Base-by-base conservation (phyloP, 768 basidiomycete genomes). In the Podaxis sp. region DNA sequence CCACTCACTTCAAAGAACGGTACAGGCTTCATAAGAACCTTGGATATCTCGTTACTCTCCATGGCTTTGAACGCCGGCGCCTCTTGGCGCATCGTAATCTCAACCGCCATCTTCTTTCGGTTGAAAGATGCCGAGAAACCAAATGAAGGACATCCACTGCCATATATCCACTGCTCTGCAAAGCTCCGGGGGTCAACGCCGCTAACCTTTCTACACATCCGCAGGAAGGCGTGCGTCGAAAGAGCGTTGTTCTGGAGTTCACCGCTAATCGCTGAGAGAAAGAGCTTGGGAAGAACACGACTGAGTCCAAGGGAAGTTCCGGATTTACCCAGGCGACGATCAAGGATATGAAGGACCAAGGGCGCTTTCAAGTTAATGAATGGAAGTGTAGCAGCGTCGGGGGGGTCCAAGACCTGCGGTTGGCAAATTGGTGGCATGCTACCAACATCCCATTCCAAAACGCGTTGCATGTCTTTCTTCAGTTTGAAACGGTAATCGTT, bases 151-250 rank as follows among this genome's bases (percentile, higher is more conserved):
- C 95, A 97, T 21, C 97, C 97, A 71, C 91, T 94, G 11, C 95
- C 95, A 68, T 95, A 97, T 63, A 99, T 93, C 97, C 97, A 99
- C 72, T 98, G 96, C 68, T 98, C 95, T n/a, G 93, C 92, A 69
- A 99, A 99, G 28, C 85, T 83, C 57, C 90, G 82, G 23, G 90
- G 82, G 69, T 98, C 96, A 16, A 93, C 89, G 9, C 95, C 93
- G 69, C 91, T 92, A 63, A 95, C 90, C 73, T 95, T 98, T 66
- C 95, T 81, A 69, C 95, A 98, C 47, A 86, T 94, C 61, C 94
- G 78, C 62, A 98, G 81, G 75, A 99, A 98, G 21, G 87, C 83
- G 63, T 93, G 89, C 0, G 97, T 98, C 0, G 93, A 92, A 7
- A 99, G 78, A 21, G 86, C 82, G 69, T 94, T 95, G 67, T 89